These are phyloP conservation scores for Solanum sitiens DNA, from an alignment of 257 asterid genomes.

Conservation along the genomic window DNA sequence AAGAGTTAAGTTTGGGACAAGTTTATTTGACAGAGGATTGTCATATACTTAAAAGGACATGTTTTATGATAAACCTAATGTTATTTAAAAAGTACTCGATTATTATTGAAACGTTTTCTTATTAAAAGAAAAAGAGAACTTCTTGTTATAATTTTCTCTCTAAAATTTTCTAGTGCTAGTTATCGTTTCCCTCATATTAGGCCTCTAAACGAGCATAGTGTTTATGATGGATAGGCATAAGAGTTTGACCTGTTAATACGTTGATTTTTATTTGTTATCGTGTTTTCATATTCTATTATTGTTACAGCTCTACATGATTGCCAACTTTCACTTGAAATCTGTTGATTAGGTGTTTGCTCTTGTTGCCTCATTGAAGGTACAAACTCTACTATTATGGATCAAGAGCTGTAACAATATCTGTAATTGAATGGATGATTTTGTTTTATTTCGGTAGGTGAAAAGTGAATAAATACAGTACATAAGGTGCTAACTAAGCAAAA, in stretches of 20 bases:
- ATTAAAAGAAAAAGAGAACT: background rate
- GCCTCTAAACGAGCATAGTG: constrained; percentile 54
- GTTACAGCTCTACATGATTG: constrained; percentile 41
- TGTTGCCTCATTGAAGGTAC: constrained; percentile 70
- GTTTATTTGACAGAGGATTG: no score
- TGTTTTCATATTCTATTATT: constrained; percentile 1
- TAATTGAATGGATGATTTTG: no score
- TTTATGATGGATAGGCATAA: constrained; percentile 67
- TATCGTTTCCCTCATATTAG: constrained; percentile 29
- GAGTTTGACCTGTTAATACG: background rate
- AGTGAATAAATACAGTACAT: no score
- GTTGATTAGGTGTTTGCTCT: constrained; percentile 77
- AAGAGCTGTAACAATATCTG: no score
- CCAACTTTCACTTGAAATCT: constrained; percentile 57
- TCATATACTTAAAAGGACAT: background rate
- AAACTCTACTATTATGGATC: background rate
- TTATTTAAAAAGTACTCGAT: constrained; percentile 51
- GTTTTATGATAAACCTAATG: constrained; percentile 26
- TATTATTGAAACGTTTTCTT: constrained; percentile 31
- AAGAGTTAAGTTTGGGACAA: no score
- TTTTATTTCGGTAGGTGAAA: no score
- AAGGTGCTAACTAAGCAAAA: no score
- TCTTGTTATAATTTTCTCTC: background rate
- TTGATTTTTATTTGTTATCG: background rate
- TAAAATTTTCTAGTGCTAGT: background rate